Conservation (phyloP, 805 yeast species). For the Nakazawaea laoshanensis region DNA sequence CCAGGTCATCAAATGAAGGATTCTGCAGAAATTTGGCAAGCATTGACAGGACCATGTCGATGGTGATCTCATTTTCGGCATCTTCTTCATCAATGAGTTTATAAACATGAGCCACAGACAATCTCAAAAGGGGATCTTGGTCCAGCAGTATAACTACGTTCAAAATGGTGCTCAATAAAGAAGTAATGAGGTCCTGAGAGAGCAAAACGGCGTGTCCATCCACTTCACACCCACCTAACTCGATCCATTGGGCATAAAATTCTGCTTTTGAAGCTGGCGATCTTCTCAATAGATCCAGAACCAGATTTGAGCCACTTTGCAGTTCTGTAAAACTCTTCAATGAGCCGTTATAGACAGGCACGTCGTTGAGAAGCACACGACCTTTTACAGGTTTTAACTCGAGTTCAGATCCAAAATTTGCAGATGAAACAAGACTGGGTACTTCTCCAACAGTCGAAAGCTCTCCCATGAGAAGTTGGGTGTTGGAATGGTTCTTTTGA, state of each 20-base stretch:
- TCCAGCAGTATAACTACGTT: conserved; percentile 11
- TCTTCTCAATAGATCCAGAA: conserved; percentile 26
- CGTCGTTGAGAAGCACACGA: conserved; percentile 18
- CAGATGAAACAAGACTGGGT: conserved; percentile 23
- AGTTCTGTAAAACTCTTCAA: conserved; percentile 6
- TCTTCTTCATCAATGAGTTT: conserved; percentile 13
- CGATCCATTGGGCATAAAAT: conserved; percentile 44
- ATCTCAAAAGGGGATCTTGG: conserved; percentile 2
- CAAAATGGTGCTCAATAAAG: conserved; percentile 10
- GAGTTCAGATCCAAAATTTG: conserved; percentile 25
- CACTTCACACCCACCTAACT: conserved; percentile 45
- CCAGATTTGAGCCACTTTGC: conserved; percentile 13
- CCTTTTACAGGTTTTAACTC: conserved; percentile 28
- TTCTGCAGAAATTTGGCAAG: conserved; percentile 34
- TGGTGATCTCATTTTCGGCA: conserved; percentile 22
- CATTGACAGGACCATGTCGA: conserved; percentile 39
- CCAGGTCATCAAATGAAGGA: conserved; percentile 10
- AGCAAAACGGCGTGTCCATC: conserved; percentile 32
- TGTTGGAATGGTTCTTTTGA: conserved; percentile 82
- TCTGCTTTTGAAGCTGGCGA: conserved; percentile 50
- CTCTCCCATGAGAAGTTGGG: conserved; percentile 46
- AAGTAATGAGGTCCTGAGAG: conserved; percentile 11
- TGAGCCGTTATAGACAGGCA: conserved; percentile 31
- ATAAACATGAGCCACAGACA: conserved; percentile 14
- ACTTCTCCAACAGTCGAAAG: conserved; percentile 13